A percentile compares a stretch with the other conserved stretches of the same genome.
phyloP scores from a whole-genome alignment of 2,329 filamentous ascomycete genomes.

The Aspergillus transmontanensis region DNA sequence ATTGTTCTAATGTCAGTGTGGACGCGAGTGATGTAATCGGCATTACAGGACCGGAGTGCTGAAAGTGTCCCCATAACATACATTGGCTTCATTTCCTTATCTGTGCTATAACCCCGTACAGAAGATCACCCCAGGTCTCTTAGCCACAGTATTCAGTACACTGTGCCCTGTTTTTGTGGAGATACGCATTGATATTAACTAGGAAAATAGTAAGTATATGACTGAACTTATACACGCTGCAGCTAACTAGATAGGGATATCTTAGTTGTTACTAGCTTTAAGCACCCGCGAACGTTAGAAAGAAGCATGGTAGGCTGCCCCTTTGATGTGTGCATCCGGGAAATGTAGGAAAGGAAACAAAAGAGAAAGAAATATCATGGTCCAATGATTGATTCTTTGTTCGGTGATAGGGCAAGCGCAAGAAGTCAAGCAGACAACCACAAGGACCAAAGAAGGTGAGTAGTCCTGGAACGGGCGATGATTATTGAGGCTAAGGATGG shows the following conservation, averaged over 20 bases:
- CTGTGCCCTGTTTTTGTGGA: neutral
- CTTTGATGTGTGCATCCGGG: neutral
- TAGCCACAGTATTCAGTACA: neutral
- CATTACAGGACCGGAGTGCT: neutral
- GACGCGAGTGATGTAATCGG: neutral
- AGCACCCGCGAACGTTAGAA: neutral
- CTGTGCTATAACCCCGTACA: neutral
- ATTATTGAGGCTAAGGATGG: conserved; percentile 13
- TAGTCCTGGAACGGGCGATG: conserved; percentile 8
- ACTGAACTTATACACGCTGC: neutral
- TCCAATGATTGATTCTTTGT: neutral
- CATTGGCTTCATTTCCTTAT: neutral
- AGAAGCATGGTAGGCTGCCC: neutral
- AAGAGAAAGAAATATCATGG: neutral
- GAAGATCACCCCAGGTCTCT: neutral
- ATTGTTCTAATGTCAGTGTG: neutral
- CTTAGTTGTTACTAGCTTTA: neutral
- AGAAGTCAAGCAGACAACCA: conserved; percentile 79
- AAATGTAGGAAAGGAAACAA: neutral
- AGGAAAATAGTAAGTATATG: neutral
- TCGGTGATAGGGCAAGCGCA: conserved; percentile 77
- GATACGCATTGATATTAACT: neutral
- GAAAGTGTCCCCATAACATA: neutral
- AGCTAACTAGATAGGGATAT: neutral
- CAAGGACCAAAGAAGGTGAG: conserved; percentile 78